phyloP scores from a whole-genome alignment of 257 asterid genomes.

The Voacanga thouarsii region DNA sequence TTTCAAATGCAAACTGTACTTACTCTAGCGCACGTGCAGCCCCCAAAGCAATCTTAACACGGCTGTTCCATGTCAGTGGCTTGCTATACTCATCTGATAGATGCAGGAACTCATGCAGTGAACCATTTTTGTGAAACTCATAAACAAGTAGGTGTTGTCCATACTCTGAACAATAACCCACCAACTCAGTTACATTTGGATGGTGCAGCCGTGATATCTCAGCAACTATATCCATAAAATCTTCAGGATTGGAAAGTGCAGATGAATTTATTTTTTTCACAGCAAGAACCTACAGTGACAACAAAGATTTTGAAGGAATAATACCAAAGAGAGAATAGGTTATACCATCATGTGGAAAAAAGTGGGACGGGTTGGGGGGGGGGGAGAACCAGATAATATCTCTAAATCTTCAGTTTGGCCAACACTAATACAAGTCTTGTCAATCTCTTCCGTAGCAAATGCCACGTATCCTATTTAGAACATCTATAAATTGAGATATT shows the following conservation, averaged over 20 bases:
- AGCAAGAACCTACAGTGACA: slow-evolving; percentile 64
- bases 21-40: slow-evolving; percentile 95
- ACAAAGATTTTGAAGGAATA: slow-evolving; percentile 6
- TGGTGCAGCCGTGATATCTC: slow-evolving; percentile 69
- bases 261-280: slow-evolving; percentile 88
- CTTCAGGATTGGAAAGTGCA: slow-evolving; percentile 53
- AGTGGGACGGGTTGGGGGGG: too few species aligned
- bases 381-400: too few species aligned
- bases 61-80: slow-evolving; percentile 85
- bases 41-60: slow-evolving; percentile 94
- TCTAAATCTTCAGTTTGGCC: background rate
- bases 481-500: background rate
- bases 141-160: slow-evolving; percentile 79
- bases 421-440: background rate
- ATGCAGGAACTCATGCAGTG: slow-evolving; percentile 70
- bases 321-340: background rate
- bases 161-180: slow-evolving; percentile 91
- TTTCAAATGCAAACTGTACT: slow-evolving; percentile 21
- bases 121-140: slow-evolving; percentile 79
- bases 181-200: slow-evolving; percentile 79
- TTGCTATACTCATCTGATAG: slow-evolving; percentile 70
- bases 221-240: slow-evolving; percentile 69
- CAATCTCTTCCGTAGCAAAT: background rate
- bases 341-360: background rate
- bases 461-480: background rate